Evolutionary conservation across 495 filamentous ascomycete species (phyloP).

Genomic region (Aspergillus funiculosus): DNA sequence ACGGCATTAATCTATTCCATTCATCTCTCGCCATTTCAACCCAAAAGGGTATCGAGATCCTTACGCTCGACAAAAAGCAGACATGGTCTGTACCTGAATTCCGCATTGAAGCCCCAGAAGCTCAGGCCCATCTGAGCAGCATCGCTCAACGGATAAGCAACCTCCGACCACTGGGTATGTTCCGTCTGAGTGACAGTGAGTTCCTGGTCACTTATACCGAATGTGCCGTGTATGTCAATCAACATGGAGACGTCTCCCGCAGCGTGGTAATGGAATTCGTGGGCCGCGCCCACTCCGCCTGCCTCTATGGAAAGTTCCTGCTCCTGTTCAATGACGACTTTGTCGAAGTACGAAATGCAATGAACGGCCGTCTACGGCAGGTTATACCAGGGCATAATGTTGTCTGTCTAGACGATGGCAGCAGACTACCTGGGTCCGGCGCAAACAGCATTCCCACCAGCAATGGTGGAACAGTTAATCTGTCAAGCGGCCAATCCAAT

Average conservation of each 20-base stretch:
- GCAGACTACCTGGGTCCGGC: conserved; percentile 40
- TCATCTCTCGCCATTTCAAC: conserved; percentile 86
- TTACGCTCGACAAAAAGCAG: conserved; percentile 94
- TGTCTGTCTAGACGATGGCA: conserved; percentile 80
- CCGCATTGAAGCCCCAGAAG: conserved; percentile 41
- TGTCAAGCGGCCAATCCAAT: conserved; percentile 29
- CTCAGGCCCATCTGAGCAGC: conserved; percentile 62
- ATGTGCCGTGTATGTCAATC: conserved; percentile 95
- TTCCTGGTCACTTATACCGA: conserved; percentile 93
- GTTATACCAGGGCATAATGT: conserved; percentile 89
- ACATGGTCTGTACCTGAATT: conserved; percentile 87
- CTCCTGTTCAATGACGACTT: conserved; percentile 87
- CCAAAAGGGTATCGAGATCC: conserved; percentile 86
- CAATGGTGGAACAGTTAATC: conserved; percentile 22
- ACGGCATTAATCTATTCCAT: conserved; percentile 92
- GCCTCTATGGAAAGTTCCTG: conserved; percentile 67
- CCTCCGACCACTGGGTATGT: conserved; percentile 89
- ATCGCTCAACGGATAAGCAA: conserved; percentile 76
- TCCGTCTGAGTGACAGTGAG: conserved; percentile 85
- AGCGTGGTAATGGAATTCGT: conserved; percentile 97
- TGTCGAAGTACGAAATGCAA: conserved; percentile 92
- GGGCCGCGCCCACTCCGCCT: conserved; percentile 79
- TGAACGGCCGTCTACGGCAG: conserved; percentile 88
- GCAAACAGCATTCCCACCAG: conserved; percentile 29
- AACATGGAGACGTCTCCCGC: conserved; percentile 90